These are phyloP conservation scores for Punica granatum DNA, from an alignment of 345 rosid genomes.

Conservation along the genomic window DNA sequence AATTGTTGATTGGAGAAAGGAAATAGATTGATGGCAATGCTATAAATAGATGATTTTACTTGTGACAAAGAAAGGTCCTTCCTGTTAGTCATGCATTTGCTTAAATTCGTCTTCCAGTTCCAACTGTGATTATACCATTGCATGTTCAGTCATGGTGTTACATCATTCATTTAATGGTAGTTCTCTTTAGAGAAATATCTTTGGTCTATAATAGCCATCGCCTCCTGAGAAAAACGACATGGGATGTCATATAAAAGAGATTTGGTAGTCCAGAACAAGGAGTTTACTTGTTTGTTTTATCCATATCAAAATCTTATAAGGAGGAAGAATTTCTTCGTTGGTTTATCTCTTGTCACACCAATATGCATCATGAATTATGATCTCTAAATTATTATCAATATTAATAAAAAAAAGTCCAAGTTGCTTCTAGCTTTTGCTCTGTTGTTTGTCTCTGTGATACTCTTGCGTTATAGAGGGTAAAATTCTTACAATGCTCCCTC, in stretches of 20 bases:
- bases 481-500: background rate
- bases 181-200: too few species aligned
- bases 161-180: background rate
- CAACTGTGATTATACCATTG: background rate
- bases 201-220: background rate
- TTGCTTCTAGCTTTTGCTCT: background rate
- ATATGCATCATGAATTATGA: background rate
- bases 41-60: too few species aligned
- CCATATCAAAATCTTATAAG: background rate
- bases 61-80: too few species aligned
- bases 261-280: background rate
- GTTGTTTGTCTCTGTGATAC: background rate
- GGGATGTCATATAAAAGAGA: background rate
- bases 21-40: too few species aligned
- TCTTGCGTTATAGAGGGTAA: background rate
- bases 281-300: background rate
- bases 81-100: too few species aligned
- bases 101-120: background rate
- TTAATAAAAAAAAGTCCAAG: background rate
- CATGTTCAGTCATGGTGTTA: background rate
- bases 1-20: too few species aligned
- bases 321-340: background rate
- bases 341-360: background rate
- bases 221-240: background rate
- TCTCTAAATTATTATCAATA: background rate